phyloP scores from a whole-genome alignment of 495 filamentous ascomycete genomes.

The Hyaloscypha hepaticicola region DNA sequence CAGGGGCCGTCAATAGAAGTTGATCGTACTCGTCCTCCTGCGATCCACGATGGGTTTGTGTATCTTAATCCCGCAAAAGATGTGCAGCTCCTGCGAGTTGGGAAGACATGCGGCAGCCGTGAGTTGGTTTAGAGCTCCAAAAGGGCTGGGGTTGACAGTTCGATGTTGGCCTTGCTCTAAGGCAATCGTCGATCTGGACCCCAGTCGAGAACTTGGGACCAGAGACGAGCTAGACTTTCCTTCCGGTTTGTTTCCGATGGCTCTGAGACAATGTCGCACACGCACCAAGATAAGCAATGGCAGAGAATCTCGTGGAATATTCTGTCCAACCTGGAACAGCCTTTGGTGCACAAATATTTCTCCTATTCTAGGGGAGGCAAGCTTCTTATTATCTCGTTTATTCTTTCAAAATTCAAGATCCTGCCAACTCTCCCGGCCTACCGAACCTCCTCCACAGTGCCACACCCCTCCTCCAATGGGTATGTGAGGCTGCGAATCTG shows the following conservation, averaged over 20 bases:
- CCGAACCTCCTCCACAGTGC: neutral
- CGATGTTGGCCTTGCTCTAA: neutral
- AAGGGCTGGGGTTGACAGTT: neutral
- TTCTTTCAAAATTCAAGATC: neutral
- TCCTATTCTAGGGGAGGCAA: neutral
- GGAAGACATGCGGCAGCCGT: neutral
- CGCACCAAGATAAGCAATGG: neutral
- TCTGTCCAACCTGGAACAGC: neutral
- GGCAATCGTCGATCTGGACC: neutral
- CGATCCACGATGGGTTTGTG: neutral
- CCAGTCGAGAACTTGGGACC: neutral
- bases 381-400: neutral
- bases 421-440: neutral
- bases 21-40: neutral
- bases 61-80: neutral
- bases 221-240: neutral
- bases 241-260: neutral
- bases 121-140: neutral
- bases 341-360: neutral
- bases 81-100: neutral
- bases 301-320: neutral
- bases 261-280: neutral
- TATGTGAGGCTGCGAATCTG: neutral
- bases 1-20: neutral
- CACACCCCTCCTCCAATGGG: neutral